phyloP scores from a whole-genome alignment of 768 basidiomycete species.

The Podaxis sp. region DNA sequence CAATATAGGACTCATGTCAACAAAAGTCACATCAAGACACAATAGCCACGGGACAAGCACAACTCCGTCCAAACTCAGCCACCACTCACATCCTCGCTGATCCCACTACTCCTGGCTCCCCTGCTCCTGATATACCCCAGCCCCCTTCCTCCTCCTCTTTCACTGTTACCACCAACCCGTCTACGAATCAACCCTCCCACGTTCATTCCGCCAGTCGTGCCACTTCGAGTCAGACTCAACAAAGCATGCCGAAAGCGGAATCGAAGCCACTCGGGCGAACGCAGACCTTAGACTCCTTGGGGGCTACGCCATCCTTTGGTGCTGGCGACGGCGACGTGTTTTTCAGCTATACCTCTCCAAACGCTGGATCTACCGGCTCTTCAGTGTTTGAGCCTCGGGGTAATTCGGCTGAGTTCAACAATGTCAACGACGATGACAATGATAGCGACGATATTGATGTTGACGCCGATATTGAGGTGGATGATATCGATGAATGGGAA shows the following conservation, averaged over 20 bases:
- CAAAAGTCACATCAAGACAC: not conserved
- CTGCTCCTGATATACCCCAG: not conserved
- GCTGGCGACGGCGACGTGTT: not conserved
- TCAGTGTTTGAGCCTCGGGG: not conserved
- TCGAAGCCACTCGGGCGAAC: not conserved
- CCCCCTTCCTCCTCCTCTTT: not conserved
- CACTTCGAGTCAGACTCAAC: not conserved
- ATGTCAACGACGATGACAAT: not conserved
- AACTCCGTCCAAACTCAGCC: not conserved
- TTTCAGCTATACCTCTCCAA: not conserved
- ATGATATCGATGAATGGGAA: not conserved
- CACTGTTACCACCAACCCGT: not conserved
- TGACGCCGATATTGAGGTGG: not conserved
- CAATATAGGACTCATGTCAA: not conserved
- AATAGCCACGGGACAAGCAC: not conserved
- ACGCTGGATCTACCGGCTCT: not conserved
- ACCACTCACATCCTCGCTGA: not conserved
- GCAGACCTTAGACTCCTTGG: not conserved
- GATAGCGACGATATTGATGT: not conserved
- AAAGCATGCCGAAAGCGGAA: not conserved
- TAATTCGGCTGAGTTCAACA: not conserved
- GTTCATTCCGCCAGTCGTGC: not conserved
- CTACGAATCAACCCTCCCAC: not conserved
- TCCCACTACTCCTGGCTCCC: not conserved
- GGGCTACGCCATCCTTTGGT: not conserved